Conservation (phyloP, 2,329 filamentous ascomycete species). For the Bipolaris zeicola region DNA sequence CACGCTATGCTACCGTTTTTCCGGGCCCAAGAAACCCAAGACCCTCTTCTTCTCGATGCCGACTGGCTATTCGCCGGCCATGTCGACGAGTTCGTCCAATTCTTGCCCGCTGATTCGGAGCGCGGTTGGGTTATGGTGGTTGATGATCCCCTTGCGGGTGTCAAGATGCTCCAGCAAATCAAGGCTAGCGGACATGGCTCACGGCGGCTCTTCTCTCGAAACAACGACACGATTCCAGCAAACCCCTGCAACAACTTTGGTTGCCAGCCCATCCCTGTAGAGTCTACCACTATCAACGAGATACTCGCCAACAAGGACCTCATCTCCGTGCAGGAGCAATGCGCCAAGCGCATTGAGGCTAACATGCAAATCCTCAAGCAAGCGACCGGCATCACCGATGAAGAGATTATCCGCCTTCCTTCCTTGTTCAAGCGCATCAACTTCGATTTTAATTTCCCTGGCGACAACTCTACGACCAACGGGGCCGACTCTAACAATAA, state of each 20-base stretch:
- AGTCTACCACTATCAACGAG: slow-evolving; percentile 3
- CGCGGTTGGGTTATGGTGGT: not conserved
- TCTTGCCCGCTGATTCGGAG: slow-evolving; percentile 25
- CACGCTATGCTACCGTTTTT: slow-evolving; percentile 37
- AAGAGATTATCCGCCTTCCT: slow-evolving; percentile 8
- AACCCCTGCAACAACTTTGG: not conserved
- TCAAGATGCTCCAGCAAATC: not conserved
- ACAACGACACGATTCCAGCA: not conserved
- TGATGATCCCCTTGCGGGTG: not conserved
- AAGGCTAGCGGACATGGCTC: not conserved
- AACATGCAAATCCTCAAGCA: slow-evolving; percentile 9
- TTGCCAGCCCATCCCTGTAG: not conserved
- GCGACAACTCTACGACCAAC: not conserved
- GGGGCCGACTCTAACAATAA: no score
- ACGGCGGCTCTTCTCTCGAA: not conserved
- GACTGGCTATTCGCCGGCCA: slow-evolving; percentile 43
- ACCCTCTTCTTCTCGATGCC: slow-evolving; percentile 44
- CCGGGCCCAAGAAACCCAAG: slow-evolving; percentile 45
- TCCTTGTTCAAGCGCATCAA: not conserved
- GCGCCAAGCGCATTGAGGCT: slow-evolving; percentile 5
- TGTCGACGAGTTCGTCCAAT: slow-evolving; percentile 47
- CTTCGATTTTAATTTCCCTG: not conserved
- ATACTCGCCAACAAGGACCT: slow-evolving; percentile 6
- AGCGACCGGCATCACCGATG: slow-evolving; percentile 11
- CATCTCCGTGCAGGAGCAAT: slow-evolving; percentile 4